phyloP scores from a whole-genome alignment of 2,329 filamentous ascomycete species.

The Colletotrichum godetiae region DNA sequence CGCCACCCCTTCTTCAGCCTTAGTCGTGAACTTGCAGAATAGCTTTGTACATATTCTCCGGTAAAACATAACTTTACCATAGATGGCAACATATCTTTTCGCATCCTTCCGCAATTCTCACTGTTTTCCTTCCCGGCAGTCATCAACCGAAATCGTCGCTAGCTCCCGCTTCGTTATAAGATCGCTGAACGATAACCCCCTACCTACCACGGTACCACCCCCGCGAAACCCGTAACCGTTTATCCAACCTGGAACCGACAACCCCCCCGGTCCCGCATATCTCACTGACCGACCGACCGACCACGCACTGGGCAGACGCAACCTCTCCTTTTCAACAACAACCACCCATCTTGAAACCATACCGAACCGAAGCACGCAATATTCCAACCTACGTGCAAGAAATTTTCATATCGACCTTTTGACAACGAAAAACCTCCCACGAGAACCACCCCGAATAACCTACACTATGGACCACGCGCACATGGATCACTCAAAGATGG shows the following conservation, averaged over 20 bases:
- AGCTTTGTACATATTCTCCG: background rate
- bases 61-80: background rate
- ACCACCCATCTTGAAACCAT: background rate
- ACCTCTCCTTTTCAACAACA: slow-evolving; percentile 1
- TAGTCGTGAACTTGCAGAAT: background rate
- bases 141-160: background rate
- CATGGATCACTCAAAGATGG: slow-evolving; percentile 58
- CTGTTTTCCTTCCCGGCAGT: background rate
- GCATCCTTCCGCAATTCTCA: background rate
- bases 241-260: background rate
- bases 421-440: background rate
- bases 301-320: background rate
- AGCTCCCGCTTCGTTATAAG: slow-evolving; percentile 8
- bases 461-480: slow-evolving; percentile 17
- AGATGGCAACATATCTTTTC: background rate
- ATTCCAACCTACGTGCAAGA: background rate
- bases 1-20: slow-evolving; percentile 22
- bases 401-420: background rate
- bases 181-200: background rate
- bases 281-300: background rate
- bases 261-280: background rate
- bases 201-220: background rate
- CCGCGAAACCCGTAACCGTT: slow-evolving; percentile 10
- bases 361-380: background rate
- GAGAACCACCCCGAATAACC: background rate